phyloP scores from a whole-genome alignment of 2,329 filamentous ascomycete genomes.

The Arthrobotrys sphaeroides region DNA sequence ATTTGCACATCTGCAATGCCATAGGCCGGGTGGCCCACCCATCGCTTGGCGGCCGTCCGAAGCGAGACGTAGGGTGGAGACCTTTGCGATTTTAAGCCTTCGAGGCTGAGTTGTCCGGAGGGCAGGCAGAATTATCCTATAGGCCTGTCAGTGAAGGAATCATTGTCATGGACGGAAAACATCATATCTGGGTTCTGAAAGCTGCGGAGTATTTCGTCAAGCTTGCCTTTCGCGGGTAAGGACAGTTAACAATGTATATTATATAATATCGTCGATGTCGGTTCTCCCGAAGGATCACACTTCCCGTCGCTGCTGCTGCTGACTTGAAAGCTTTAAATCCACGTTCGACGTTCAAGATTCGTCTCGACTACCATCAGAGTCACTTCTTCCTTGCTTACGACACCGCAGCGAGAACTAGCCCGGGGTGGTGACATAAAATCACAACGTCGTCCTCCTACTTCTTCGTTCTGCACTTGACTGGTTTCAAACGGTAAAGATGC shows the following conservation, averaged over 20 bases:
- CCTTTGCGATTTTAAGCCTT: conserved; percentile 36
- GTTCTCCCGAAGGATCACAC: conserved; percentile 31
- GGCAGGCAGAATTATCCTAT: conserved; percentile 45
- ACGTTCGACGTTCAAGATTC: not conserved
- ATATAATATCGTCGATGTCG: conserved; percentile 8
- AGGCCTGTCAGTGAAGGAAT: conserved; percentile 49
- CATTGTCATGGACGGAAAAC: conserved; percentile 15
- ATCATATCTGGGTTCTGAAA: conserved; percentile 12
- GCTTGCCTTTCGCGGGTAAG: conserved; percentile 15
- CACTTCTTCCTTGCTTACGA: not conserved
- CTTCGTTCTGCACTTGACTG: too few species aligned
- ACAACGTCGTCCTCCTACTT: not conserved
- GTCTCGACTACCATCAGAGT: not conserved
- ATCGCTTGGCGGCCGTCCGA: conserved; percentile 50
- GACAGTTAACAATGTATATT: conserved; percentile 49
- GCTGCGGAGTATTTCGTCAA: conserved; percentile 16
- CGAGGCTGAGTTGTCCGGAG: conserved; percentile 53
- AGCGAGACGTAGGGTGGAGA: conserved; percentile 52
- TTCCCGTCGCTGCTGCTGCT: conserved; percentile 18
- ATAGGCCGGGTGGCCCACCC: conserved; percentile 26
- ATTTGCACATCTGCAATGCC: conserved; percentile 31
- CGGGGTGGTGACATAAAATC: not conserved
- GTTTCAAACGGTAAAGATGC: conserved; percentile 30
- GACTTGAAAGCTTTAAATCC: not conserved
- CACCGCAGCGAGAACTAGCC: not conserved